These are phyloP conservation scores for Aspergillus piperis DNA, from an alignment of 2,329 filamentous ascomycete species.

Conservation along the genomic window DNA sequence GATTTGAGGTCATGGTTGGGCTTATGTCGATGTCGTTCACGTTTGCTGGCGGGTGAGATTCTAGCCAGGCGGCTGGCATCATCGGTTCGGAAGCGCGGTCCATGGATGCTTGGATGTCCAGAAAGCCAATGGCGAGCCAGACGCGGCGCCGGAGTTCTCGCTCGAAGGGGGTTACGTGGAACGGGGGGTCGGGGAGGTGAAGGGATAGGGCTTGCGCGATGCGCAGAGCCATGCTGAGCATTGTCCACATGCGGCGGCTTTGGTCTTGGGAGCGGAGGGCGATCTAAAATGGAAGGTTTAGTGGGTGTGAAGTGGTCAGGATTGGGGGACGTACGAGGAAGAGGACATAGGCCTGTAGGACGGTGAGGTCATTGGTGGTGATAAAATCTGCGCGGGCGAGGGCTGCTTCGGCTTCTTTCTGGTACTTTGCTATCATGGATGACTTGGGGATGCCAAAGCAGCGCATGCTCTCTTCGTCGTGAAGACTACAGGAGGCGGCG, in stretches of 20 bases:
- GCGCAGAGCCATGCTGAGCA: conserved; percentile 35
- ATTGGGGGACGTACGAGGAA: conserved; percentile 25
- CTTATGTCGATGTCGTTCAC: conserved; percentile 34
- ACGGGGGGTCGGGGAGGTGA: conserved; percentile 31
- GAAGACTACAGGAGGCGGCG: conserved; percentile 28
- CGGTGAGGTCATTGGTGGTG: conserved; percentile 35
- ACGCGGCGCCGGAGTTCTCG: conserved; percentile 34
- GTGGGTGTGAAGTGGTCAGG: neutral
- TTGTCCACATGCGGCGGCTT: conserved; percentile 37
- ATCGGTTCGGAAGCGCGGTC: conserved; percentile 38
- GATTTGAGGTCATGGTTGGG: conserved; percentile 23
- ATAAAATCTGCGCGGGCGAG: conserved; percentile 31
- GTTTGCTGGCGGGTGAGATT: conserved; percentile 28
- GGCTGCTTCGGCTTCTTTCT: conserved; percentile 27
- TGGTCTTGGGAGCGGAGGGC: conserved; percentile 31
- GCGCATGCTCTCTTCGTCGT: conserved; percentile 25
- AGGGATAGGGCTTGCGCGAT: conserved; percentile 36
- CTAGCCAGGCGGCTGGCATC: conserved; percentile 34
- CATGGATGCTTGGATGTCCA: conserved; percentile 32
- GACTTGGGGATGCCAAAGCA: conserved; percentile 24
- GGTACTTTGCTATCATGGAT: conserved; percentile 23
- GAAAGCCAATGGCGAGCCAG: conserved; percentile 33
- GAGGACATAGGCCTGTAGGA: conserved; percentile 36
- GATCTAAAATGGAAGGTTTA: conserved; percentile 6
- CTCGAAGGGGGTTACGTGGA: conserved; percentile 32